Percentiles rank a stretch among this genome's conserved stretches.
Evolutionary conservation across 441 rosid species (phyloP).

Genomic region (Arabidopsis lyrata): DNA sequence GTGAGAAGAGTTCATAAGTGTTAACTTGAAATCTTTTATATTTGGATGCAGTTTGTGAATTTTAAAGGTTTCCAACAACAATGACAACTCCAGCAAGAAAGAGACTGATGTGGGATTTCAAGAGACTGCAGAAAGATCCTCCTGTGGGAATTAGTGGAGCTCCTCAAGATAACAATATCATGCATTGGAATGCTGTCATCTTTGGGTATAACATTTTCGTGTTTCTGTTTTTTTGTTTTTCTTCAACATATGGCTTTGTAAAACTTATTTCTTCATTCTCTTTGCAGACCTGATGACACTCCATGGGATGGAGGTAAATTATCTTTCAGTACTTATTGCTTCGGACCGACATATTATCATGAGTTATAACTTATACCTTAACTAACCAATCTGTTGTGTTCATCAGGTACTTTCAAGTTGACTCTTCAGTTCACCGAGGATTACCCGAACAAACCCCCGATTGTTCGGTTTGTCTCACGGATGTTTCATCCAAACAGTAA

Average conservation of each 20-base stretch:
- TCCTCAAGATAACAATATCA: slow-evolving; percentile 69
- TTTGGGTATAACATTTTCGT: slow-evolving; percentile 53
- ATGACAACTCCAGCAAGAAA: slow-evolving; percentile 75
- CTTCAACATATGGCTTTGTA: background rate
- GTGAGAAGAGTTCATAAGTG: slow-evolving; percentile 1
- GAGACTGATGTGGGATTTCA: slow-evolving; percentile 83
- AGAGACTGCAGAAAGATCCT: slow-evolving; percentile 76
- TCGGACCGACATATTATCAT: background rate
- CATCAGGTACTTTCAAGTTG: slow-evolving; percentile 76
- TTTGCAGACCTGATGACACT: slow-evolving; percentile 72
- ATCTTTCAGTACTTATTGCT: slow-evolving; percentile 1
- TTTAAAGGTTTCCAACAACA: slow-evolving; percentile 20
- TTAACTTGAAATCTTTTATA: background rate
- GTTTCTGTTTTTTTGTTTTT: background rate
- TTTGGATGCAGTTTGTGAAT: background rate
- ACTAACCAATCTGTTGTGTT: slow-evolving; percentile 3
- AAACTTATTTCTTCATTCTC: slow-evolving; percentile 7
- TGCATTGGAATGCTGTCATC: slow-evolving; percentile 78
- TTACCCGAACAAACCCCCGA: slow-evolving; percentile 80
- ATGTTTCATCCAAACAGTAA: slow-evolving; percentile 88
- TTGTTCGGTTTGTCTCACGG: slow-evolving; percentile 75
- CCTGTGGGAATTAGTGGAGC: slow-evolving; percentile 76
- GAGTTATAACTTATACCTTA: background rate
- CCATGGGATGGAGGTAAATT: slow-evolving; percentile 78
- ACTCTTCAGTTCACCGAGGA: slow-evolving; percentile 73